Evolutionary conservation across 352 stramenopile genomes (phyloP).

Genomic region (Thalassiosira mediterranea): DNA sequence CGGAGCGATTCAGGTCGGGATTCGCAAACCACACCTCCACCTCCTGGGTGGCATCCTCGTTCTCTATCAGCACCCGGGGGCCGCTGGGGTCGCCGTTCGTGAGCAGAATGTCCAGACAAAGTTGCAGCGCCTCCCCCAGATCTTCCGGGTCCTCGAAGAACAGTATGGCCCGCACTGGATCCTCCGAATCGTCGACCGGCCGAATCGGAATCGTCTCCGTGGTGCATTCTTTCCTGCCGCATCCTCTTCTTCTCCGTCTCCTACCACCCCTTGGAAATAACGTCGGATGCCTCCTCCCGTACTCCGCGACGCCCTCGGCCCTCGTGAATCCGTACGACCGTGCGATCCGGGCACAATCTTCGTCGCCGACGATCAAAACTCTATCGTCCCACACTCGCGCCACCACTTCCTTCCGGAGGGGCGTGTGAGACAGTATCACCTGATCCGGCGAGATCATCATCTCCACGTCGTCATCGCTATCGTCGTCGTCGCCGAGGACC

Average conservation of each 20-base stretch:
- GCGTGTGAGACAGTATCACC: conserved; percentile 31
- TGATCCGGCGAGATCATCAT: conserved; percentile 21
- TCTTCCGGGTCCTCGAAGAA: conserved; percentile 37
- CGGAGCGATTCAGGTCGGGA: conserved; percentile 15
- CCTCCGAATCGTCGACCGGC: conserved; percentile 16
- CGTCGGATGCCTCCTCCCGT: too few species aligned
- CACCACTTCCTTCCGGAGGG: conserved; percentile 13
- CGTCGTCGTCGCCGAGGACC: too few species aligned
- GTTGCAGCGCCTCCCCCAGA: conserved; percentile 27
- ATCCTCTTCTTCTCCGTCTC: too few species aligned
- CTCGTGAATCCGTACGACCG: conserved; percentile 22
- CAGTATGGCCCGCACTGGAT: conserved; percentile 23
- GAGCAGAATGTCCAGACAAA: conserved; percentile 24
- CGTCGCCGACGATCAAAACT: conserved; percentile 27
- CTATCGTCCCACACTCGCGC: conserved; percentile 12
- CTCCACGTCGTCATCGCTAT: too few species aligned
- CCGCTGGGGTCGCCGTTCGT: conserved; percentile 21
- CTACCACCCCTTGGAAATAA: too few species aligned
- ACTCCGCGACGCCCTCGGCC: too few species aligned
- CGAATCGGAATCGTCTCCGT: too few species aligned
- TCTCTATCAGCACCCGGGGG: conserved; percentile 8
- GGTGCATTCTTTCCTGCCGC: too few species aligned
- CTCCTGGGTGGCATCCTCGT: conserved; percentile 12
- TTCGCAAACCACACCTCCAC: conserved; percentile 29
- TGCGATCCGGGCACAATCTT: conserved; percentile 20